Conservation (phyloP, 1,284 basidiomycete genomes). For the Naganishia sp. region DNA sequence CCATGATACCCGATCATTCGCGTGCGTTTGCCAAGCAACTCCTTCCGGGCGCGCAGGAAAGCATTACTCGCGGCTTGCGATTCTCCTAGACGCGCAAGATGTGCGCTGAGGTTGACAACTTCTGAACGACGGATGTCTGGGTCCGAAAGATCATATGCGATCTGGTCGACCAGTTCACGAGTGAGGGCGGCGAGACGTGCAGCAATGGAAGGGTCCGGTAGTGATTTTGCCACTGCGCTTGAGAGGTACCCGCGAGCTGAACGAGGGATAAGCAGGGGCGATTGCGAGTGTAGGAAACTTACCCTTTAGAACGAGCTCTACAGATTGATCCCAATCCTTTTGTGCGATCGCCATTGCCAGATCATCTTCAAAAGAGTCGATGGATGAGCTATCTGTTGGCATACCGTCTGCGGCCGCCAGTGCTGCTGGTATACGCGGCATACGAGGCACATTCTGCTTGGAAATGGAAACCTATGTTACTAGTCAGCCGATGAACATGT, state of each 20-base stretch:
- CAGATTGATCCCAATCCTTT: conserved; percentile 84
- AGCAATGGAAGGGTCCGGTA: conserved; percentile 16
- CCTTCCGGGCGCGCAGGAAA: conserved; percentile 76
- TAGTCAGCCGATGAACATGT: background rate
- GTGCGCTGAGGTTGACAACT: conserved; percentile 69
- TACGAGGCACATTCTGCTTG: conserved; percentile 22
- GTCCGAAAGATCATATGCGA: conserved; percentile 72
- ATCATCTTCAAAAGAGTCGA: conserved; percentile 87
- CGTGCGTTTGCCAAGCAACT: conserved; percentile 72
- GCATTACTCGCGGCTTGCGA: conserved; percentile 76
- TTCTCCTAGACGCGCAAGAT: conserved; percentile 73
- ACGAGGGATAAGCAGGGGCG: conserved; percentile 18
- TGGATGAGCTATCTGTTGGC: conserved; percentile 72
- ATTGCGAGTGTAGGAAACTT: background rate
- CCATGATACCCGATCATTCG: conserved; percentile 89
- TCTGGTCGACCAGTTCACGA: conserved; percentile 65
- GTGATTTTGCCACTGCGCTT: conserved; percentile 12
- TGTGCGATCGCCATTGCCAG: conserved; percentile 88
- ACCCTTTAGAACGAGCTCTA: conserved; percentile 81
- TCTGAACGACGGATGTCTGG: conserved; percentile 75
- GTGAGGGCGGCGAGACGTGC: conserved; percentile 17
- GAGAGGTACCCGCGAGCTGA: conserved; percentile 26
- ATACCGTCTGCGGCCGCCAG: conserved; percentile 68
- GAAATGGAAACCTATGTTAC: background rate
- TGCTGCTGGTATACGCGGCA: conserved; percentile 60